Evolutionary conservation across 805 yeast genomes (phyloP), one percentile per base, ranked within the genome.

Genomic region (Teunomyces stri): DNA sequence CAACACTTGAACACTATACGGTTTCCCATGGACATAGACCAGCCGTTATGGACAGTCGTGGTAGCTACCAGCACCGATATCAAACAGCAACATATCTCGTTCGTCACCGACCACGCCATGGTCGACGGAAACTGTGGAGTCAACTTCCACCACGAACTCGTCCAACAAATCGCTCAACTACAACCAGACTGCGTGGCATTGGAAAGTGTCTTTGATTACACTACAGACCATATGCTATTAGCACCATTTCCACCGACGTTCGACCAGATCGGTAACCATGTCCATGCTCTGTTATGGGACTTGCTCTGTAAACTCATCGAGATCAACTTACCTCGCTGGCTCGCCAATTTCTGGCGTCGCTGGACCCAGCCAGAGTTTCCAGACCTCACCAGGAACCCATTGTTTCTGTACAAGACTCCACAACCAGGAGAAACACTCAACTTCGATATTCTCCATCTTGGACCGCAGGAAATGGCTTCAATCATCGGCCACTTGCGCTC

Each of bases 41-140:
- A n/a, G 16, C 28, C 44, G 4, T 21, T 30, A 11, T 42, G 44
- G 44, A 10, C 27, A 4, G 6, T 42, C n/a, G 37, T 42, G 13
- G 21, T 42, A 7, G 31, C 31, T 10, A 11, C 37, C 33, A n/a
- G 16, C 18, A 7, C 11, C 15, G 34, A 42, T 18, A 27, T 36
- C 1, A 49, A 44, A 2, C 31, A 36, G 12, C 60, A 56, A 38
- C 54, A 60, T 43, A 7, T 62, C 6, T 39, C 61, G 9, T 56
- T 29, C 44, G 20, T 27, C 34, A 3, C 47, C 46, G 11, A 46
- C 51, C 13, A 31, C 50, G 22, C 59, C 3, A 47, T 65, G 9
- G 60, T 63, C 36, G 75, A 70, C 51, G 76, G 74, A 2, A 56
- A 57, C 12, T 56, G 69, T 12, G 70, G 67, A 2, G 46, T 48